Base-by-base conservation (phyloP, 306 rosid genomes). In the Trifolium subterraneum region DNA sequence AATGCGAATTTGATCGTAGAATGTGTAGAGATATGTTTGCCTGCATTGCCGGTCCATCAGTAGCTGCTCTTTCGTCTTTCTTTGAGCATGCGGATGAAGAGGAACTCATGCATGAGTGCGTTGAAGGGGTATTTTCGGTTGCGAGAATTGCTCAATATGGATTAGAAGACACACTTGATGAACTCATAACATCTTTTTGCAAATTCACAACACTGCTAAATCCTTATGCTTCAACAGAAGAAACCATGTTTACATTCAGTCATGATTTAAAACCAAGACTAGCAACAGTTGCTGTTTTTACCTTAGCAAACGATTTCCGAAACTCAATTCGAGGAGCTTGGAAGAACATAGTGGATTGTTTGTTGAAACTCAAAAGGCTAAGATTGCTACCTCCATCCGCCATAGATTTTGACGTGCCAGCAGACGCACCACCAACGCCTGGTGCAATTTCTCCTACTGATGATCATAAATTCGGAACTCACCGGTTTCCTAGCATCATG, bases 11-110 rank as follows among this genome's bases (percentile, higher is more conserved):
- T 29, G 93, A 94, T 73, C 84, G 83, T 5, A 77, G 79, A 64
- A 19, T 92, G 5, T 92, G 96, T 7, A 80, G 99, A 85, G 99
- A 94, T 48, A 94, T 94, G 99, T 94, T 94, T 90, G 87, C 95
- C 15, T 81, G 89, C 80, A 85, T 94, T 41, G 96, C 97, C 14
- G 99, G 99, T 68, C 99, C 99, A 44, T 33, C 90, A 8, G 90
- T 90, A 38, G 96, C 96, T 5, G 85, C 96, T 60, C 89, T 94
- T 35, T 89, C 88, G 29, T 85, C 99, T 18, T 87, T 90, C 75
- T 94, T 94, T 56, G 97, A 94, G 79, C 92, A 88, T 14, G 88
- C 90, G 4, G 93, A 94, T 16, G 96, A 94, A 78, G 97, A 94
- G 68, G 97, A 94, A 29, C 45, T 92, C 64, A 92, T 94, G 66